Conservation (phyloP, 768 basidiomycete genomes). For the Phaffia australis region DNA sequence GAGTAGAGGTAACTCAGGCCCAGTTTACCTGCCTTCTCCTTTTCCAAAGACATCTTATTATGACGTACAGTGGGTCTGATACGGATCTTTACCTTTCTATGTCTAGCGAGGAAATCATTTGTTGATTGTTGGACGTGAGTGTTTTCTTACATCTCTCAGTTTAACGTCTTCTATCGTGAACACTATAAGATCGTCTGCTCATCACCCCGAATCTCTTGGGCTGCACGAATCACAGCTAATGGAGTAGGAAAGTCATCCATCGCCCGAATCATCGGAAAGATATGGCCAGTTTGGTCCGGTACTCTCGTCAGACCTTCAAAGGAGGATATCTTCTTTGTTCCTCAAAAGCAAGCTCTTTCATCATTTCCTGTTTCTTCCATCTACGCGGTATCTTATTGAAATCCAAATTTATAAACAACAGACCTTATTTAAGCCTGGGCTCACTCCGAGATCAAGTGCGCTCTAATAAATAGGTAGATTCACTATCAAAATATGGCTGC, state of each 20-base stretch:
- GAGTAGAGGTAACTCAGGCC: slow-evolving; percentile 39
- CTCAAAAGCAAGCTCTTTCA: slow-evolving; percentile 45
- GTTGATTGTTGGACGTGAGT: slow-evolving; percentile 20
- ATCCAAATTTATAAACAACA: slow-evolving; percentile 19
- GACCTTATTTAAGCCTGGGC: slow-evolving; percentile 83
- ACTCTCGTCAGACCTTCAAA: slow-evolving; percentile 45
- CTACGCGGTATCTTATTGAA: too few relatives aligned
- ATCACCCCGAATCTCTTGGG: background rate
- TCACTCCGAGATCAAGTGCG: slow-evolving; percentile 70
- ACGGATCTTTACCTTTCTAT: background rate
- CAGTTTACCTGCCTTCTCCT: too few relatives aligned
- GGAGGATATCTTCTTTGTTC: slow-evolving; percentile 52
- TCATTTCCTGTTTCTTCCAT: background rate
- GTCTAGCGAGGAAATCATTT: slow-evolving; percentile 19
- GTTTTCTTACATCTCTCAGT: background rate
- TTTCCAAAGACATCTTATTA: background rate
- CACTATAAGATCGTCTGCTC: background rate
- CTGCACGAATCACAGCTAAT: slow-evolving; percentile 4
- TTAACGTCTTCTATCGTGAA: background rate
- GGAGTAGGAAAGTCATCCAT: slow-evolving; percentile 86
- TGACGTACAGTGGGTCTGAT: background rate
- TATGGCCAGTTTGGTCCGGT: slow-evolving; percentile 57
- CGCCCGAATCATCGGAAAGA: slow-evolving; percentile 73
- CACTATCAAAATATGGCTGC: background rate
- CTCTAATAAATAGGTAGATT: slow-evolving; percentile 11